These are phyloP conservation scores for Mycena haematopus DNA, from an alignment of 768 basidiomycete species.

Conservation along the genomic window DNA sequence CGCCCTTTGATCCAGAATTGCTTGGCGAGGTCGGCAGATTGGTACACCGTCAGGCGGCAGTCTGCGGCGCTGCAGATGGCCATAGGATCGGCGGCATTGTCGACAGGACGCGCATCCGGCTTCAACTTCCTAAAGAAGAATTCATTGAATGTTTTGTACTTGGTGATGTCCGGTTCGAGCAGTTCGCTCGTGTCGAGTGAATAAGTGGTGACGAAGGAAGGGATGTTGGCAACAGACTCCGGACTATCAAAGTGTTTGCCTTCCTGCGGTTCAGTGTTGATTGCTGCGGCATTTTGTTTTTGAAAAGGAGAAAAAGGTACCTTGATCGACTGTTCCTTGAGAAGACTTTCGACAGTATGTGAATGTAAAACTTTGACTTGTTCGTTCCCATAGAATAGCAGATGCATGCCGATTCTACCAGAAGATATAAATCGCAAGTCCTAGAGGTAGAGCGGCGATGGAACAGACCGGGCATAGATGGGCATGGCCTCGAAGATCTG, in stretches of 20 bases:
- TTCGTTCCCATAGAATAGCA: conserved; percentile 67
- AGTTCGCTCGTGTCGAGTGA: conserved; percentile 64
- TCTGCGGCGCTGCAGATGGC: conserved; percentile 75
- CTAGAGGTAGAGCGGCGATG: background rate
- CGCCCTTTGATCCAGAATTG: conserved; percentile 81
- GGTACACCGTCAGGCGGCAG: conserved; percentile 74
- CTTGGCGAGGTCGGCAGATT: conserved; percentile 60
- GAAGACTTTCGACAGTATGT: conserved; percentile 53
- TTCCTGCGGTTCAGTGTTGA: conserved; percentile 42
- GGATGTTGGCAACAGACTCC: conserved; percentile 56
- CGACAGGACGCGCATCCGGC: conserved; percentile 65
- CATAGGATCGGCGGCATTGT: conserved; percentile 55
- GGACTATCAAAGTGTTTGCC: conserved; percentile 62
- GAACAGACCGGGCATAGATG: conserved; percentile 56
- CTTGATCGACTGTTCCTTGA: conserved; percentile 62
- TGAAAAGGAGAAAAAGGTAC: conserved; percentile 34
- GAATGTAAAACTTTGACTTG: conserved; percentile 57
- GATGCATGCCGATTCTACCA: conserved; percentile 70
- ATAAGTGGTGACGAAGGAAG: conserved; percentile 63
- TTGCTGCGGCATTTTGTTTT: background rate
- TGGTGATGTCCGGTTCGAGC: conserved; percentile 61
- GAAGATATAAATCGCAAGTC: conserved; percentile 30
- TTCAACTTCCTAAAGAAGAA: conserved; percentile 76
- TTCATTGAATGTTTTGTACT: conserved; percentile 76
- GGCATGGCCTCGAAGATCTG: conserved; percentile 80